phyloP scores from a whole-genome alignment of 1,139 yeast genomes.

The Candida gigantensis region DNA sequence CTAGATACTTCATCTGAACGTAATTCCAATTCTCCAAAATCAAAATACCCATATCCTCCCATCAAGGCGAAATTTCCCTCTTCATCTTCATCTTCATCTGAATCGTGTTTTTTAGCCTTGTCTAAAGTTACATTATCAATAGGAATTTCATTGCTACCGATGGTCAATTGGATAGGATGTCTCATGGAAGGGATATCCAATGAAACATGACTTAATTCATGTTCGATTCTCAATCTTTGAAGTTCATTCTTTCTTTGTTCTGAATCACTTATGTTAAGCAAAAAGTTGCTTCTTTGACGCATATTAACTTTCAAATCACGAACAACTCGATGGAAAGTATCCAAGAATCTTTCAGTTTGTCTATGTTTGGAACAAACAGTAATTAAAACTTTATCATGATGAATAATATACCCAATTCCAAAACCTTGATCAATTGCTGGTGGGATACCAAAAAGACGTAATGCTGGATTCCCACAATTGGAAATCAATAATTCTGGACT shows the following conservation, averaged over 20 bases:
- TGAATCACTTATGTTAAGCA: constrained; percentile 36
- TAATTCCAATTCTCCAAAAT: constrained; percentile 56
- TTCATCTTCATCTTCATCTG: constrained; percentile 11
- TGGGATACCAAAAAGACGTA: constrained; percentile 71
- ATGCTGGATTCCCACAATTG: constrained; percentile 80
- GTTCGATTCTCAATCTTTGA: constrained; percentile 35
- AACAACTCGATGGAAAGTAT: constrained; percentile 62
- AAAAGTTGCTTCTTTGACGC: constrained; percentile 37
- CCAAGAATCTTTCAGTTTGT: constrained; percentile 68
- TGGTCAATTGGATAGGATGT: constrained; percentile 39
- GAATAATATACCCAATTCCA: constrained; percentile 75
- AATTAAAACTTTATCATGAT: constrained; percentile 56
- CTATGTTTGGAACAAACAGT: constrained; percentile 75
- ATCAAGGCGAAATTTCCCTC: constrained; percentile 38
- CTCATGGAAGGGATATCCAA: constrained; percentile 31
- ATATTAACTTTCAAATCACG: constrained; percentile 53
- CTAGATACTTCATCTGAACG: constrained; percentile 33
- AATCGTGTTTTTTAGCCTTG: neutral
- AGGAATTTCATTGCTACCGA: constrained; percentile 23
- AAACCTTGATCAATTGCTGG: constrained; percentile 77
- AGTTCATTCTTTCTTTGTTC: constrained; percentile 36
- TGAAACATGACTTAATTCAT: constrained; percentile 36
- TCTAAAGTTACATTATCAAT: constrained; percentile 16
- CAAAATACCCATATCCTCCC: constrained; percentile 79
- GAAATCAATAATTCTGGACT: constrained; percentile 46